Conservation (phyloP, 345 rosid genomes). For the Xanthoceras sorbifolium region DNA sequence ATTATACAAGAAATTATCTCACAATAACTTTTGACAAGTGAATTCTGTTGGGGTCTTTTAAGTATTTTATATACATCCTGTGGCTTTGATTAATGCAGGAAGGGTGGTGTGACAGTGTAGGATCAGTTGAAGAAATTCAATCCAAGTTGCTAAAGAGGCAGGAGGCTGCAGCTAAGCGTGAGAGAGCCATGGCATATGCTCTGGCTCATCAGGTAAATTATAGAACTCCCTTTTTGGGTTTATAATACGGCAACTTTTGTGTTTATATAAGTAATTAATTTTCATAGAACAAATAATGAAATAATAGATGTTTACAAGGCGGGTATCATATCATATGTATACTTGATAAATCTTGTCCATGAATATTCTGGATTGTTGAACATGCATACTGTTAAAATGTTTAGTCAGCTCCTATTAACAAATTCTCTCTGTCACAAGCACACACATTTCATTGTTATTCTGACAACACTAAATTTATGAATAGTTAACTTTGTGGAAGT, state of each 20-base stretch:
- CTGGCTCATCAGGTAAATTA: slow-evolving; percentile 86
- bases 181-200: slow-evolving; percentile 99
- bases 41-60: slow-evolving; percentile 19
- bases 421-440: background rate
- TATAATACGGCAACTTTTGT: background rate
- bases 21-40: slow-evolving; percentile 2
- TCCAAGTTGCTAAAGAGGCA: slow-evolving; percentile 88
- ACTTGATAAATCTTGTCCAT: background rate
- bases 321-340: background rate
- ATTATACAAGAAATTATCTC: background rate
- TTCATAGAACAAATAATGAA: background rate
- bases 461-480: background rate
- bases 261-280: background rate
- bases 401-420: background rate
- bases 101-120: slow-evolving; percentile 97
- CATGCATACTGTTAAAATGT: background rate
- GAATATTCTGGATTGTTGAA: background rate
- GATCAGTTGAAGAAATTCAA: slow-evolving; percentile 96
- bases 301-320: background rate
- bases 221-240: slow-evolving; percentile 10
- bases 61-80: slow-evolving; percentile 19
- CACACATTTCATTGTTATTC: slow-evolving; percentile 22
- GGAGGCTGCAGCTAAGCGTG: slow-evolving; percentile 99
- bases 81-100: slow-evolving; percentile 48
- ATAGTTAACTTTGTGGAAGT: background rate